A percentile compares a stretch with the other conserved stretches of the same genome.
These are phyloP conservation scores for Chionographis japonica DNA, from an alignment of 106 monocot genomes.

Conservation along the genomic window DNA sequence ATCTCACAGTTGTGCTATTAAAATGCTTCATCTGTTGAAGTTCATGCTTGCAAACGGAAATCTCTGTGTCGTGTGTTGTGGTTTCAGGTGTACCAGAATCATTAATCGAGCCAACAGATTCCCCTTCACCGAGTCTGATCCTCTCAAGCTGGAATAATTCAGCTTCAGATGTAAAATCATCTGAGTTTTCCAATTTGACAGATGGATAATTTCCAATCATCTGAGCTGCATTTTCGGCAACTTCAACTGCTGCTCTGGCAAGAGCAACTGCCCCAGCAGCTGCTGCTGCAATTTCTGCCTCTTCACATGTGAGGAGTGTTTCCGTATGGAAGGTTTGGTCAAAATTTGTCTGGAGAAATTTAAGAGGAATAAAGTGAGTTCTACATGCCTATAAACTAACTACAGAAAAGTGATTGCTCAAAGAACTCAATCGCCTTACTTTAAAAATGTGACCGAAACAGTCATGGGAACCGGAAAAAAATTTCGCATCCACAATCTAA, in stretches of 20 bases:
- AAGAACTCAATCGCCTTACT: too few species aligned
- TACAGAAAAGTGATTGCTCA: too few species aligned
- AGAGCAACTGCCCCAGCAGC: constrained; percentile 85
- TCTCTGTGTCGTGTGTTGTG: constrained; percentile 2
- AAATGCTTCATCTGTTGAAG: constrained; percentile 8
- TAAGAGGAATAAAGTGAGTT: neutral
- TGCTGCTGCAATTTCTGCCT: constrained; percentile 65
- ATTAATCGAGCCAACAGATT: constrained; percentile 3
- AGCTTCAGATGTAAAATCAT: constrained; percentile 25
- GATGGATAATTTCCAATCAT: constrained; percentile 23
- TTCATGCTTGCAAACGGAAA: constrained; percentile 8
- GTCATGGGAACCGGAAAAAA: too few species aligned
- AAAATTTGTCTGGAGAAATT: constrained; percentile 28
- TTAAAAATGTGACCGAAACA: too few species aligned
- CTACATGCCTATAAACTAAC: too few species aligned
- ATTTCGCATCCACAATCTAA: too few species aligned
- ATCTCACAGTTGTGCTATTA: constrained; percentile 49
- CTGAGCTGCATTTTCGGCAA: constrained; percentile 79
- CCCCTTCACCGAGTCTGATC: constrained; percentile 29
- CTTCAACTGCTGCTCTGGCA: constrained; percentile 82
- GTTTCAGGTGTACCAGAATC: constrained; percentile 11
- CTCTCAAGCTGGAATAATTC: constrained; percentile 33
- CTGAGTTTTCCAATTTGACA: constrained; percentile 19
- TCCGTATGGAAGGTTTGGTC: constrained; percentile 31
- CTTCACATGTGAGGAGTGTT: constrained; percentile 43